Conservation (phyloP, 1,139 yeast genomes). For the Pichia sp. region DNA sequence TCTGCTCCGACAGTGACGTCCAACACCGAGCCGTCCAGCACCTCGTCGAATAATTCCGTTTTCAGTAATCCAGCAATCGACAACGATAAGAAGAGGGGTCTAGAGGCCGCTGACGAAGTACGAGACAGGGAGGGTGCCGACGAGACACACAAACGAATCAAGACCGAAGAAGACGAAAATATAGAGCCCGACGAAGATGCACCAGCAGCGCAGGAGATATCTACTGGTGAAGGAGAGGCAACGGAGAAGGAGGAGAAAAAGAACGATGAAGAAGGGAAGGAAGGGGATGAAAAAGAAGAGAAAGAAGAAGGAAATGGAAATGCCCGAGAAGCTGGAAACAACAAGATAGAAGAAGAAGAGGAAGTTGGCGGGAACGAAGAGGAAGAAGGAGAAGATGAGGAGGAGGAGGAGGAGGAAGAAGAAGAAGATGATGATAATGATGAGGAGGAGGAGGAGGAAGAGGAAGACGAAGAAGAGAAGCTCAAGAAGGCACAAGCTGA, state of each 20-base stretch:
- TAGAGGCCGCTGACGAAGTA: slow-evolving; percentile 2
- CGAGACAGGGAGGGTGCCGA: slow-evolving; percentile 8
- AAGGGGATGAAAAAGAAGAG: slow-evolving; percentile 15
- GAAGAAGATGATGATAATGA: slow-evolving; percentile 25
- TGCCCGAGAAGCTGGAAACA: slow-evolving; percentile 9
- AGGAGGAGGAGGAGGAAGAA: slow-evolving; percentile 20
- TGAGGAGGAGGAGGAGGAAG: slow-evolving; percentile 23
- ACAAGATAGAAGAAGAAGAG: slow-evolving; percentile 19
- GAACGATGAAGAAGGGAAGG: slow-evolving; percentile 13
- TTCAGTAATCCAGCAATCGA: not conserved
- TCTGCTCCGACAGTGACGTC: not conserved
- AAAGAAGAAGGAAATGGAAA: slow-evolving; percentile 49
- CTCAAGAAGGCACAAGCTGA: slow-evolving; percentile 12
- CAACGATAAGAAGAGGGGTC: slow-evolving; percentile 7
- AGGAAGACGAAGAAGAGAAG: slow-evolving; percentile 19
- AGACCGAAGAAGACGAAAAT: slow-evolving; percentile 9
- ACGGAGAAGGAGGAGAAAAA: slow-evolving; percentile 10
- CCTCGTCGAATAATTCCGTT: not conserved
- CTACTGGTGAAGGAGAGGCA: slow-evolving; percentile 43
- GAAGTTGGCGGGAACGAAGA: slow-evolving; percentile 21
- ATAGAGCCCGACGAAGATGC: slow-evolving; percentile 8
- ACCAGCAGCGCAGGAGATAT: slow-evolving; percentile 16
- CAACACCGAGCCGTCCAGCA: not conserved
- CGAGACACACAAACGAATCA: slow-evolving; percentile 3
- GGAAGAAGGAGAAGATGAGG: slow-evolving; percentile 22